Evolutionary conservation across 2,329 filamentous ascomycete genomes (phyloP).

Genomic region (Botrytis elliptica): DNA sequence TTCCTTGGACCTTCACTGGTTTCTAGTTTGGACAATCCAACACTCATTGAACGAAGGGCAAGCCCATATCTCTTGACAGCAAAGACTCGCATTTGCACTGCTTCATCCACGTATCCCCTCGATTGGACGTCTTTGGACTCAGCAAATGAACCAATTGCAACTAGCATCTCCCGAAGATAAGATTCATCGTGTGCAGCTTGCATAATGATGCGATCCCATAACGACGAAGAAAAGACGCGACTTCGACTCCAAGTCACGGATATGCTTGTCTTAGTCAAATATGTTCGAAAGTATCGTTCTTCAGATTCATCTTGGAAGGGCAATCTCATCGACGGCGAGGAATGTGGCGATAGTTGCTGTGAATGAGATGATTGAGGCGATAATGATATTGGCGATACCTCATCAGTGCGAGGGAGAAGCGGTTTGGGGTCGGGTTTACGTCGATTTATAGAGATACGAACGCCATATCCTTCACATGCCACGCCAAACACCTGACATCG

Average conservation of each 20-base stretch:
- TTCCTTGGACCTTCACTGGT: constrained; percentile 13
- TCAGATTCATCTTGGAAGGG: constrained; percentile 47
- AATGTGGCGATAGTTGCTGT: not conserved
- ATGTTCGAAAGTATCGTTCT: constrained; percentile 20
- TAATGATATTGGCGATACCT: not conserved
- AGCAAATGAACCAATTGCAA: constrained; percentile 58
- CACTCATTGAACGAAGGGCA: constrained; percentile 21
- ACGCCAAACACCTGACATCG: constrained; percentile 14
- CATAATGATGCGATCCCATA: constrained; percentile 62
- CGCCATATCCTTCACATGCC: constrained; percentile 17
- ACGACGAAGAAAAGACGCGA: constrained; percentile 54
- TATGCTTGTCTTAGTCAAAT: constrained; percentile 9
- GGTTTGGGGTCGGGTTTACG: not conserved
- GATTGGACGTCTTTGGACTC: constrained; percentile 17
- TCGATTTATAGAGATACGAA: constrained; percentile 10
- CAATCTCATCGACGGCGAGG: constrained; percentile 7
- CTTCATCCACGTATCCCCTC: not conserved
- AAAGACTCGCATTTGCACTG: constrained; percentile 14
- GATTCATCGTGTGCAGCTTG: constrained; percentile 59
- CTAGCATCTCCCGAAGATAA: constrained; percentile 61
- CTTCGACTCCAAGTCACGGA: constrained; percentile 46
- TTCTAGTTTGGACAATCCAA: constrained; percentile 3
- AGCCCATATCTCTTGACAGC: constrained; percentile 21
- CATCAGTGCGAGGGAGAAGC: constrained; percentile 1
- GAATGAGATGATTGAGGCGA: not conserved